Evolutionary conservation across 768 basidiomycete species (phyloP).

Genomic region (Psilocybe subaeruginosa): DNA sequence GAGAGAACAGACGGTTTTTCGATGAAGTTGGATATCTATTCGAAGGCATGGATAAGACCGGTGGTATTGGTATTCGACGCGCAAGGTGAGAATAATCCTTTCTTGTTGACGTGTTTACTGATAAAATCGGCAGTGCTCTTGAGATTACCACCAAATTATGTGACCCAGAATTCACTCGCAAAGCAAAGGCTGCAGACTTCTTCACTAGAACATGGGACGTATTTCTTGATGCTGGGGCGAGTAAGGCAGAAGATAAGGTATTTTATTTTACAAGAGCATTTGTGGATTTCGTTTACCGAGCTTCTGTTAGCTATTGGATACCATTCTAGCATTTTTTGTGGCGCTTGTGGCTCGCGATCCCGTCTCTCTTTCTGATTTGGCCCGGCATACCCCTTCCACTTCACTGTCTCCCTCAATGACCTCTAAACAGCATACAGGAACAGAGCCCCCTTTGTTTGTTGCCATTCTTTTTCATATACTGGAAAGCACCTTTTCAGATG

Average conservation of each 20-base stretch:
- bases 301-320: constrained; percentile 59
- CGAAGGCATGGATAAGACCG: constrained; percentile 68
- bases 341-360: constrained; percentile 66
- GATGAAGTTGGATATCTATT: constrained; percentile 88
- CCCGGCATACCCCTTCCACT: constrained; percentile 28
- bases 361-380: constrained; percentile 57
- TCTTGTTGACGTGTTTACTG: neutral
- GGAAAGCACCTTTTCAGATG: constrained; percentile 25
- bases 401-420: constrained; percentile 12
- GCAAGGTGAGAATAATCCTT: constrained; percentile 53
- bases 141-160: constrained; percentile 79
- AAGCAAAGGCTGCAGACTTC: constrained; percentile 80
- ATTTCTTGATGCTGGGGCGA: constrained; percentile 59
- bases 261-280: neutral
- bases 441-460: constrained; percentile 31
- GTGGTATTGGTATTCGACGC: constrained; percentile 58
- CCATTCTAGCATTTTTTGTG: constrained; percentile 61
- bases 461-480: constrained; percentile 49
- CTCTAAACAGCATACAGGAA: constrained; percentile 7
- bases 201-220: constrained; percentile 70
- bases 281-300: neutral
- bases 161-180: constrained; percentile 74
- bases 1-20: constrained; percentile 77
- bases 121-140: constrained; percentile 53
- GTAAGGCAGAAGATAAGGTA: constrained; percentile 59